A percentile compares a stretch with the other conserved stretches of the same genome.
phyloP scores from a whole-genome alignment of 2,329 filamentous ascomycete genomes.

The Gremmenia infestans region DNA sequence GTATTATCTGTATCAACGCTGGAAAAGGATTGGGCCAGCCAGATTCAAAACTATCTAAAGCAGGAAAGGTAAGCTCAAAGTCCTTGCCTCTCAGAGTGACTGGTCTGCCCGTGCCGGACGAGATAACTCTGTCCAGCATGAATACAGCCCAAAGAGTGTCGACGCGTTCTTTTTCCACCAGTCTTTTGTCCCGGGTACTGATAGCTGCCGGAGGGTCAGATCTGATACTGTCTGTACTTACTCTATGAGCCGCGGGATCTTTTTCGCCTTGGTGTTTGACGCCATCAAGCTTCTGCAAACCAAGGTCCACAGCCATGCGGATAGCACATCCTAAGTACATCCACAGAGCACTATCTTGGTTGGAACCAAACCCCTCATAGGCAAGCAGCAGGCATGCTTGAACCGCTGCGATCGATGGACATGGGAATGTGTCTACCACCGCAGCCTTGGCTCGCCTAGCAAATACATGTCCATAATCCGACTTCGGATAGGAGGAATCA shows the following conservation, averaged over 20 bases:
- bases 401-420: constrained; percentile 75
- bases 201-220: constrained; percentile 32
- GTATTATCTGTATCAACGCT: constrained; percentile 75
- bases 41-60: constrained; percentile 47
- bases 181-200: constrained; percentile 51
- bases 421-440: constrained; percentile 76
- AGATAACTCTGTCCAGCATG: constrained; percentile 81
- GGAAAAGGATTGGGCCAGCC: constrained; percentile 77
- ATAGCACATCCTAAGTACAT: constrained; percentile 90
- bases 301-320: constrained; percentile 74
- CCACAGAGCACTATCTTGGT: constrained; percentile 85
- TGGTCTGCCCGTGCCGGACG: constrained; percentile 77
- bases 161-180: constrained; percentile 73
- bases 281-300: constrained; percentile 76
- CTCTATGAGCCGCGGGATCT: constrained; percentile 30
- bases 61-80: constrained; percentile 71
- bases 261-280: constrained; percentile 51
- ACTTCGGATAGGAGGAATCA: constrained; percentile 46
- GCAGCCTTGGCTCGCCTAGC: constrained; percentile 78
- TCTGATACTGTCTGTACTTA: constrained; percentile 38
- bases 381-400: constrained; percentile 80
- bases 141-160: constrained; percentile 92
- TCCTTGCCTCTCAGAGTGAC: constrained; percentile 81
- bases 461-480: constrained; percentile 72
- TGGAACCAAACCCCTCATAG: constrained; percentile 84